Evolutionary conservation across 2,329 filamentous ascomycete species (phyloP).

Genomic region (Diaporthe caulivora): DNA sequence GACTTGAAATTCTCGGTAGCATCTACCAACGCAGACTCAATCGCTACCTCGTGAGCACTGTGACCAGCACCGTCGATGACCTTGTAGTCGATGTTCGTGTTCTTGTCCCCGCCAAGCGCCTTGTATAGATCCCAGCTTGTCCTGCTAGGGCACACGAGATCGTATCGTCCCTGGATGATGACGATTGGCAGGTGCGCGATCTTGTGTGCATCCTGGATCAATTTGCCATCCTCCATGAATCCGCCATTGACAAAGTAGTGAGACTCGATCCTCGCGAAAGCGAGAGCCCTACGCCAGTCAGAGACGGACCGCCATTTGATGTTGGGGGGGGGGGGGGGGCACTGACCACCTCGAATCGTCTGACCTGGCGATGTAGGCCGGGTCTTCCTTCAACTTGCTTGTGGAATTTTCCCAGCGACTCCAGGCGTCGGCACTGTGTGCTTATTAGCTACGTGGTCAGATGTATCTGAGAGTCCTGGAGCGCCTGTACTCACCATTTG

Average conservation of each 20-base stretch:
- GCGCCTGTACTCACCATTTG: slow-evolving; percentile 42
- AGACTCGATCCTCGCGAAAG: slow-evolving; percentile 56
- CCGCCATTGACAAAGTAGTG: slow-evolving; percentile 57
- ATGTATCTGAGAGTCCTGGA: neutral
- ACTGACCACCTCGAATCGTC: slow-evolving; percentile 37
- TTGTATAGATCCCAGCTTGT: slow-evolving; percentile 58
- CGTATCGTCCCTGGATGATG: slow-evolving; percentile 60
- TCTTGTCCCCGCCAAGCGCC: slow-evolving; percentile 47
- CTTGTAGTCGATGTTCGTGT: slow-evolving; percentile 45
- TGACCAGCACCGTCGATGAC: slow-evolving; percentile 45
- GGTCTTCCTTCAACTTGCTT: slow-evolving; percentile 45
- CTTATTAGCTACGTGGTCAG: slow-evolving; percentile 3
- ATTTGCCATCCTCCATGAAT: slow-evolving; percentile 56
- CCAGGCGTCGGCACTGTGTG: slow-evolving; percentile 45
- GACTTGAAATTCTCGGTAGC: slow-evolving; percentile 47
- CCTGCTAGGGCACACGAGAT: slow-evolving; percentile 57
- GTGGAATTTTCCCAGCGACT: slow-evolving; percentile 46
- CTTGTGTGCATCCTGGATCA: slow-evolving; percentile 47
- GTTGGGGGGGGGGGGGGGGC: neutral
- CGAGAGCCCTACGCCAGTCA: slow-evolving; percentile 45
- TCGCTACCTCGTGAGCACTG: slow-evolving; percentile 45
- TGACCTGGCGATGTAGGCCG: slow-evolving; percentile 45
- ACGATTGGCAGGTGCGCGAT: slow-evolving; percentile 47
- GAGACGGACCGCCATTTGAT: slow-evolving; percentile 1
- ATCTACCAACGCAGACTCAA: slow-evolving; percentile 46